Conservation (phyloP, 1,284 basidiomycete species). For the Tetrapyrgos nigripes region DNA sequence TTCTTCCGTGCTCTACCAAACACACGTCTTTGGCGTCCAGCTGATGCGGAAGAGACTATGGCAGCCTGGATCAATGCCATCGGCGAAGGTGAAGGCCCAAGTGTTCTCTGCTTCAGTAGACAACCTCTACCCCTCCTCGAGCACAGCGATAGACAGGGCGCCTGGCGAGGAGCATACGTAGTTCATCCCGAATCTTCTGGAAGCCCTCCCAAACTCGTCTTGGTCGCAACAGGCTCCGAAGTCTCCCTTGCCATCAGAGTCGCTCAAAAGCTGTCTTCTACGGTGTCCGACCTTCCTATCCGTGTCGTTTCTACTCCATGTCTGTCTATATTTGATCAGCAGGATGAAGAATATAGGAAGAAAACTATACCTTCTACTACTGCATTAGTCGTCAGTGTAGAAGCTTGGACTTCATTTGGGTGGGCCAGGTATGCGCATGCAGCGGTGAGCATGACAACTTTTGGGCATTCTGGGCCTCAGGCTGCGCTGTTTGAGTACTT, state of each 20-base stretch:
- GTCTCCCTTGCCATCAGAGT: slow-evolving; percentile 70
- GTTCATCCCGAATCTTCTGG: slow-evolving; percentile 52
- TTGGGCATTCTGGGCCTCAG: slow-evolving; percentile 21
- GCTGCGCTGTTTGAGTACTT: slow-evolving; percentile 21
- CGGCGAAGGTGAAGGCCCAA: slow-evolving; percentile 58
- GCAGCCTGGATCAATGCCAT: slow-evolving; percentile 9
- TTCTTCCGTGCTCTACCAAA: slow-evolving; percentile 67
- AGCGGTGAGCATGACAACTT: slow-evolving; percentile 19
- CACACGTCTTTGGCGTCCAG: slow-evolving; percentile 53
- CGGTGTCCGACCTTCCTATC: slow-evolving; percentile 58
- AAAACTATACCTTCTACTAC: slow-evolving; percentile 57
- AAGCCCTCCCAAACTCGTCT: slow-evolving; percentile 60
- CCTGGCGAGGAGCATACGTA: slow-evolving; percentile 74
- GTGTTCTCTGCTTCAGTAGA: slow-evolving; percentile 64
- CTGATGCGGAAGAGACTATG: slow-evolving; percentile 22
- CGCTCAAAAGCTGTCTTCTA: slow-evolving; percentile 54
- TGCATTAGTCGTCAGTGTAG: slow-evolving; percentile 27
- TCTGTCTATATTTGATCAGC: slow-evolving; percentile 71
- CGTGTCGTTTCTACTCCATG: slow-evolving; percentile 73
- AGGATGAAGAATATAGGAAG: slow-evolving; percentile 67
- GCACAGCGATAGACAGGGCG: slow-evolving; percentile 70
- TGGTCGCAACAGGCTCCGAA: slow-evolving; percentile 76
- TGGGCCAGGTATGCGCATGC: slow-evolving; percentile 26
- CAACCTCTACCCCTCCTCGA: slow-evolving; percentile 79
- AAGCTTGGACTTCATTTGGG: slow-evolving; percentile 20